Evolutionary conservation across 2,329 filamentous ascomycete species (phyloP).

Genomic region (Escovopsis sp.): DNA sequence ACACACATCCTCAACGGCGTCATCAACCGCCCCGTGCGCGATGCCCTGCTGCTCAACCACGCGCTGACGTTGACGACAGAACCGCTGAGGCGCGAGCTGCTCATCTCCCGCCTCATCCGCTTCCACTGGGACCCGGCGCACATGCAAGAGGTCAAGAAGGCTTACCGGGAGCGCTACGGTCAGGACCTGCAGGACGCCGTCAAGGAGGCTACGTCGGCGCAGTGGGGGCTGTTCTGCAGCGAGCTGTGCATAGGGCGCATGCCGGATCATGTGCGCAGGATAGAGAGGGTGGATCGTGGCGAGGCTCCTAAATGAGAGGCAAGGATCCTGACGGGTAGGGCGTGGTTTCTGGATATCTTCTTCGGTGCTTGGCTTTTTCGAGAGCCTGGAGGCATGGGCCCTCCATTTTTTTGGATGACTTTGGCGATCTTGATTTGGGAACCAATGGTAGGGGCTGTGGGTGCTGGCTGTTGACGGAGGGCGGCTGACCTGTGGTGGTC

Average conservation of each 20-base stretch:
- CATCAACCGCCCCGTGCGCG: conserved; percentile 88
- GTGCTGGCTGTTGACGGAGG: background rate
- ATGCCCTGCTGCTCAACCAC: conserved; percentile 81
- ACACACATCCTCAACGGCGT: conserved; percentile 93
- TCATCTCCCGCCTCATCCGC: conserved; percentile 76
- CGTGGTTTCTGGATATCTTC: background rate
- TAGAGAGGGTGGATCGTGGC: conserved; percentile 20
- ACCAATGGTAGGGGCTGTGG: background rate
- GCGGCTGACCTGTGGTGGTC: no score
- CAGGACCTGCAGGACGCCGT: conserved; percentile 64
- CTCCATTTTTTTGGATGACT: background rate
- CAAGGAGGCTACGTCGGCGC: conserved; percentile 57
- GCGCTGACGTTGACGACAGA: conserved; percentile 67
- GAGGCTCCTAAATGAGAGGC: conserved; percentile 3
- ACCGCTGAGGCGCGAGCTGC: conserved; percentile 62
- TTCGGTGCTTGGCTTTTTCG: background rate
- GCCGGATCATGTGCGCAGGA: conserved; percentile 42
- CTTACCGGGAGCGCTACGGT: conserved; percentile 67
- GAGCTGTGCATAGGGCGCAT: conserved; percentile 50
- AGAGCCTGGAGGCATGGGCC: background rate
- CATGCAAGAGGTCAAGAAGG: conserved; percentile 62
- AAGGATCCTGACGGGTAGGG: no score
- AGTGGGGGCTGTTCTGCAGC: conserved; percentile 65
- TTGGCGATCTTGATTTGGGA: background rate
- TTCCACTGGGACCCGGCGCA: conserved; percentile 87